Evolutionary conservation across 2,329 filamentous ascomycete genomes (phyloP), one percentile per base, ranked within the genome.

Genomic region (Penicillium sp.): DNA sequence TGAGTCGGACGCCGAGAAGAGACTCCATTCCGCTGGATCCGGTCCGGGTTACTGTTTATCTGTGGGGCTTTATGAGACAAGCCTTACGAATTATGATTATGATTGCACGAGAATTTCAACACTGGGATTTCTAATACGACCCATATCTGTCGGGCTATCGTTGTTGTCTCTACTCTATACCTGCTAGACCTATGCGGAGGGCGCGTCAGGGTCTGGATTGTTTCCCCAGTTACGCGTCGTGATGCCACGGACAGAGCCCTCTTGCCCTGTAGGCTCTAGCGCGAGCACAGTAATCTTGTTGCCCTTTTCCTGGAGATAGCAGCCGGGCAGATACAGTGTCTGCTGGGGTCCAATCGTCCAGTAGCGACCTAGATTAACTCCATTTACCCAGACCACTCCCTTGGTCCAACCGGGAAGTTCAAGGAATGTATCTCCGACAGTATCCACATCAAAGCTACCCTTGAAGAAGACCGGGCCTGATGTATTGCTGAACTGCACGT

Each of bases 301-400:
- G 14, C 60, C 59, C 8, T 61, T 61, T 37, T 71, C 71, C 28
- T 79, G 44, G 10, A 75, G 56, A 14, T 69, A 71, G 1, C 39
- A 48, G 2, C 77, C 77, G 0, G 78, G 79, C 1, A 80, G 53
- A 54, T 79, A 81, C 5, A 80, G 60, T n/a, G 70, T 73, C 63
- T 81, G 78, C 63, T 81, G 79, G 2, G 78, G 78, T 0, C 78
- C 79, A 29, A 80, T 65, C 13, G 67, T 63, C 79, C 78, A 81
- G 58, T 79, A 81, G 19, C 77, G 60, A 8, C 79, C 78, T 2
- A 81, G 62, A 44, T 80, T 76, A 28, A 75, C 67, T 11, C 73
- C 76, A 49, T 81, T 81, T 1, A 81, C 72, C 74, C 75, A 81
- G 0, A 80, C 73, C 16, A 71, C 69, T 0, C 79, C 79, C 61